phyloP scores from a whole-genome alignment of 495 filamentous ascomycete genomes.

The Niebla homalea region DNA sequence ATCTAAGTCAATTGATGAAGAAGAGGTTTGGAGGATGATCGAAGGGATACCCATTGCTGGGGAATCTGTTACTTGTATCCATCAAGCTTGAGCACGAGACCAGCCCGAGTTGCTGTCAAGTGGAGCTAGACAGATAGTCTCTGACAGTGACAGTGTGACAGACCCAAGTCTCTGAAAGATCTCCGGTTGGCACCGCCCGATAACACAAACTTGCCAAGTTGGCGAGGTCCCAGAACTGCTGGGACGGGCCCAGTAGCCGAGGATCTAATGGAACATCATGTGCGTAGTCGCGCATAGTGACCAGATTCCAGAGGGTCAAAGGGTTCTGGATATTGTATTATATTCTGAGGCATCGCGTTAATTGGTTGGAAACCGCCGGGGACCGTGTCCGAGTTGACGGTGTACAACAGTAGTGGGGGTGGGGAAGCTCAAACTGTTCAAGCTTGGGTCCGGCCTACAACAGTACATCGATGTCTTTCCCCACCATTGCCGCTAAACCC shows the following conservation, averaged over 20 bases:
- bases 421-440: not conserved
- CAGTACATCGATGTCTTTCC: not conserved
- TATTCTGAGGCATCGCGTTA: not conserved
- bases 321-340: not conserved
- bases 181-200: conserved; percentile 10
- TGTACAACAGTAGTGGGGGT: not conserved
- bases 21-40: not conserved
- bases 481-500: not conserved
- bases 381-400: not conserved
- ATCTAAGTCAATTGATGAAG: not conserved
- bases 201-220: not conserved
- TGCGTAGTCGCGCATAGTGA: not conserved
- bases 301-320: not conserved
- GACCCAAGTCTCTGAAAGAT: not conserved
- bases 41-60: not conserved
- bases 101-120: not conserved
- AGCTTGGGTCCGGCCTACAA: not conserved
- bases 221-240: not conserved
- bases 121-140: not conserved
- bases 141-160: not conserved
- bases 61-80: not conserved
- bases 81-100: conserved; percentile 6
- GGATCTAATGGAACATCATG: not conserved
- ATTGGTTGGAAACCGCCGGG: not conserved
- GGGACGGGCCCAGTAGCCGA: not conserved